phyloP scores from a whole-genome alignment of 768 basidiomycete species.

The Mycena filopes region DNA sequence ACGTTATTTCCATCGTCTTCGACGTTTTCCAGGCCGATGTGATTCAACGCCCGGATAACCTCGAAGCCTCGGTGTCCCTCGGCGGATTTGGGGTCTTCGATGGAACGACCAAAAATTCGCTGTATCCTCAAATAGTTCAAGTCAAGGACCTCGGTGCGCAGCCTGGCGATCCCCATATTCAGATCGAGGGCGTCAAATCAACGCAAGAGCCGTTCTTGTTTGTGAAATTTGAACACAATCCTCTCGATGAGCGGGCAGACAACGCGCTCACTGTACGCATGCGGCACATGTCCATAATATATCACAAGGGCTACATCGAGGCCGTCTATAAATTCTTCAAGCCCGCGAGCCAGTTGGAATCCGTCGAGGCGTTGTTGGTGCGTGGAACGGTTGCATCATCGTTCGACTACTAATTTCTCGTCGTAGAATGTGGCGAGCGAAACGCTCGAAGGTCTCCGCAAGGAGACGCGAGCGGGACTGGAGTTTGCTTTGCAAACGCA shows the following conservation, averaged over 20 bases:
- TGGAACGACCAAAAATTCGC: slow-evolving; percentile 82
- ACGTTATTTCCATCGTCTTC: slow-evolving; percentile 89
- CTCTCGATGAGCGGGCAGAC: slow-evolving; percentile 91
- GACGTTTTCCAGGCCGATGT: slow-evolving; percentile 87
- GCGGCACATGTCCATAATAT: slow-evolving; percentile 97
- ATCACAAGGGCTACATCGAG: slow-evolving; percentile 94
- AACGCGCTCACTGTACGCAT: slow-evolving; percentile 89
- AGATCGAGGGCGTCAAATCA: slow-evolving; percentile 33
- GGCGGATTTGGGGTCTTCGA: slow-evolving; percentile 91
- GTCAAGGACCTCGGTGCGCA: slow-evolving; percentile 52
- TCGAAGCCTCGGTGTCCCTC: slow-evolving; percentile 87
- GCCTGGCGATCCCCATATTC: slow-evolving; percentile 12
- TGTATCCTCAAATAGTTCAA: slow-evolving; percentile 92
- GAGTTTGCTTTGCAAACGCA: slow-evolving; percentile 94
- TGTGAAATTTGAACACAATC: slow-evolving; percentile 91
- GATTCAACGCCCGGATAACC: slow-evolving; percentile 85
- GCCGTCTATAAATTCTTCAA: slow-evolving; percentile 92
- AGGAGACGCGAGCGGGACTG: slow-evolving; percentile 93
- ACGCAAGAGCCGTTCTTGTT: slow-evolving; percentile 81
- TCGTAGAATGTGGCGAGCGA: slow-evolving; percentile 87
- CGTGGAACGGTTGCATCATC: slow-evolving; percentile 36
- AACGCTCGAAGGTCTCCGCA: slow-evolving; percentile 91
- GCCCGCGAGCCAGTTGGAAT: slow-evolving; percentile 93
- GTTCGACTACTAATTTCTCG: slow-evolving; percentile 14
- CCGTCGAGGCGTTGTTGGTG: slow-evolving; percentile 91